phyloP scores from a whole-genome alignment of 192 early-diverging fungal species.

The Entophlyctis luteolus region DNA sequence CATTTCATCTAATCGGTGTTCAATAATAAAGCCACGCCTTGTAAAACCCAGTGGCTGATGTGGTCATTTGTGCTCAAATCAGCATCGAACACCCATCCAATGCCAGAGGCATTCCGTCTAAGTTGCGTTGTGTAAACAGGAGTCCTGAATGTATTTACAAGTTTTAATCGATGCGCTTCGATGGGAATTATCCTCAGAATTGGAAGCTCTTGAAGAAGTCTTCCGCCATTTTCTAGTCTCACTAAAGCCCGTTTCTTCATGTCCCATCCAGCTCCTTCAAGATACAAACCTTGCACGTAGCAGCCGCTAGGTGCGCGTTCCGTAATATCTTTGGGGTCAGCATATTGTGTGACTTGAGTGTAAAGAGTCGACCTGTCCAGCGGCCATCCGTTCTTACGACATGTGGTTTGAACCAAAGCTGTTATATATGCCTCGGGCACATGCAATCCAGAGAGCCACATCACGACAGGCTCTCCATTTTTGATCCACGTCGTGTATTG shows the following conservation, averaged over 20 bases:
- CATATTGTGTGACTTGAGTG: constrained; percentile 55
- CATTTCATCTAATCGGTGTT: constrained; percentile 46
- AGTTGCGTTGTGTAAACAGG: constrained; percentile 63
- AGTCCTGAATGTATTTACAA: constrained; percentile 62
- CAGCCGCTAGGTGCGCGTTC: constrained; percentile 56
- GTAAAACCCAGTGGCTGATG: constrained; percentile 58
- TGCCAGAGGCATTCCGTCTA: constrained; percentile 54
- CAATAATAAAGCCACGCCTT: constrained; percentile 54
- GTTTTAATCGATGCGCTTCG: constrained; percentile 52
- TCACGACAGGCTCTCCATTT: constrained; percentile 59
- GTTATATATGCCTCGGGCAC: constrained; percentile 63
- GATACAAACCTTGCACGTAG: constrained; percentile 56
- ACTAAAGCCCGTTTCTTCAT: constrained; percentile 38
- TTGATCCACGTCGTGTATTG: constrained; percentile 64
- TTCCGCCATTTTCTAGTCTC: constrained; percentile 51
- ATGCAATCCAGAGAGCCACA: constrained; percentile 61
- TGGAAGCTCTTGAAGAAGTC: constrained; percentile 54
- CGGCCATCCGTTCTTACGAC: constrained; percentile 60
- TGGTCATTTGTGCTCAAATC: constrained; percentile 55
- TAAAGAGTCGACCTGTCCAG: constrained; percentile 60
- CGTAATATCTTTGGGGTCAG: constrained; percentile 49
- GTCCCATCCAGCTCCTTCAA: constrained; percentile 65
- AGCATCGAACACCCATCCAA: constrained; percentile 67
- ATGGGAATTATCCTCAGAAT: constrained; percentile 63
- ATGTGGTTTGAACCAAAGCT: constrained; percentile 59